Evolutionary conservation across 257 asterid species (phyloP).

Genomic region (Solanum chiquidenum): DNA sequence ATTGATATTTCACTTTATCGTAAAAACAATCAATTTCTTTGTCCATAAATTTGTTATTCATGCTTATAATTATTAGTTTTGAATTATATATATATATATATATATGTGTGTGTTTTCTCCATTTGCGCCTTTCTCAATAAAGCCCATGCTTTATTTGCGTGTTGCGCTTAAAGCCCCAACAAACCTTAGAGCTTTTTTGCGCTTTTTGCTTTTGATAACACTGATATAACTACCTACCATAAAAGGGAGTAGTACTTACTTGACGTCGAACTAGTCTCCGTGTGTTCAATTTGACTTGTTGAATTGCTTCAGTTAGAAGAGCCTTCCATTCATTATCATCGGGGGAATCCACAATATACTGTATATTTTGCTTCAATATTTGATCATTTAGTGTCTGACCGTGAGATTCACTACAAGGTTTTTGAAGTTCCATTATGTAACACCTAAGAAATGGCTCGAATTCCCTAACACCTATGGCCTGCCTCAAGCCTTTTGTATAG

Average conservation of each 20-base stretch:
- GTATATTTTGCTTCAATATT: constrained; percentile 18
- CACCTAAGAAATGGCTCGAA: constrained; percentile 49
- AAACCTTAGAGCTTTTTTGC: not conserved
- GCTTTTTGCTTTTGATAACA: not conserved
- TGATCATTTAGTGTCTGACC: constrained; percentile 2
- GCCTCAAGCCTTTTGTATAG: constrained; percentile 77
- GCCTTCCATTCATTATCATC: constrained; percentile 17
- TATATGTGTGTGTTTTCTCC: not conserved
- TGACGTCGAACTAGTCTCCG: constrained; percentile 87
- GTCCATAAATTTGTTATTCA: too few species aligned
- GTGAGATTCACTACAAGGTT: not conserved
- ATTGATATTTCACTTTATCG: not conserved
- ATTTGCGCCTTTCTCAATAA: not conserved
- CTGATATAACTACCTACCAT: not conserved
- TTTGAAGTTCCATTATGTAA: constrained; percentile 18
- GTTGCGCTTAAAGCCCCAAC: accelerated
- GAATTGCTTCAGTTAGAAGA: constrained; percentile 51
- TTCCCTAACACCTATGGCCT: constrained; percentile 92
- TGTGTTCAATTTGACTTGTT: constrained; percentile 64
- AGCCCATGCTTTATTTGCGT: accelerated
- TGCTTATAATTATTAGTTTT: too few species aligned
- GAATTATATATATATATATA: too few species aligned
- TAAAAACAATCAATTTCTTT: not conserved
- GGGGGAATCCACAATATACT: constrained; percentile 17
- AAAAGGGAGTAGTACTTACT: constrained; percentile 27